Evolutionary conservation across 108 stramenopile species (phyloP).

Genomic region (Poteriospumella lacustris): DNA sequence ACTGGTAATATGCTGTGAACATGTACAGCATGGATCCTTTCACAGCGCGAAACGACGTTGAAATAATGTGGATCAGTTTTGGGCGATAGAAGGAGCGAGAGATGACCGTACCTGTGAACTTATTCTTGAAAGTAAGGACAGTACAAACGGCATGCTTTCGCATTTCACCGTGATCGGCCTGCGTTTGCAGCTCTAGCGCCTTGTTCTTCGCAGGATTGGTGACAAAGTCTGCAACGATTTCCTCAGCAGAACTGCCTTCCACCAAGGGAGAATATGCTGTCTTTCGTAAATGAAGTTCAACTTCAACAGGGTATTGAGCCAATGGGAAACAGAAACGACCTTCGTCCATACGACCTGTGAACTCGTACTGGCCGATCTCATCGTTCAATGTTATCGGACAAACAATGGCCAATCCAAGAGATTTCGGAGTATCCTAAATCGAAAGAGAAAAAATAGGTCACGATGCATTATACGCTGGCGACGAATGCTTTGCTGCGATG

Average conservation of each 20-base stretch:
- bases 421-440: constrained; percentile 9
- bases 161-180: background rate
- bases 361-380: background rate
- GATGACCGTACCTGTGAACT: background rate
- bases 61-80: too few relatives aligned
- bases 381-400: constrained; percentile 1
- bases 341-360: background rate
- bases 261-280: background rate
- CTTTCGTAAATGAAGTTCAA: background rate
- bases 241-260: background rate
- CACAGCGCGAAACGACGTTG: background rate
- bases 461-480: background rate
- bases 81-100: too few relatives aligned
- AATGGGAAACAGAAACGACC: background rate
- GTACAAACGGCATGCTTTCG: constrained; percentile 19
- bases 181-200: background rate
- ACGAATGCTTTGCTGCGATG: background rate
- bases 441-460: background rate
- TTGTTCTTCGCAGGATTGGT: background rate
- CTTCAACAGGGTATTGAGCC: background rate
- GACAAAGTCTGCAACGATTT: background rate
- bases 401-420: background rate
- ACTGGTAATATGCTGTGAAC: background rate
- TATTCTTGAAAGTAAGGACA: background rate
- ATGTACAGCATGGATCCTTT: constrained; percentile 11